Conservation (phyloP, 129 eudicot species). For the Lonicera japonica region DNA sequence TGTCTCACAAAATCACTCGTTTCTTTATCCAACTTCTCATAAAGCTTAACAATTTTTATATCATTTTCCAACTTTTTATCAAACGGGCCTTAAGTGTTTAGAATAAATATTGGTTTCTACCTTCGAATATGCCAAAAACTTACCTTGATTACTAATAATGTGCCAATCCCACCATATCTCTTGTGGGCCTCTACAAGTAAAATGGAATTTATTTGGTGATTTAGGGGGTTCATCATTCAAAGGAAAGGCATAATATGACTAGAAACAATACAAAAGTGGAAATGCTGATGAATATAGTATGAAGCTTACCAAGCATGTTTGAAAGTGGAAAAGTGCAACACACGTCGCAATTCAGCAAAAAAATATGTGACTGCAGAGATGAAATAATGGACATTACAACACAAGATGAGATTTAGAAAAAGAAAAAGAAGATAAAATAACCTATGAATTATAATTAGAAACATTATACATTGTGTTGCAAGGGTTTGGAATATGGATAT, state of each 20-base stretch:
- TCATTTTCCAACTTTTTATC: too few relatives aligned
- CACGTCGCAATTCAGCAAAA: slow-evolving; percentile 83
- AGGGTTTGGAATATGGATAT: too few relatives aligned
- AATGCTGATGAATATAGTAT: background rate
- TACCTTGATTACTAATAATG: slow-evolving; percentile 82
- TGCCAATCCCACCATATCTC: slow-evolving; percentile 83
- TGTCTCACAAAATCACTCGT: too few relatives aligned
- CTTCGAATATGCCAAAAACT: background rate
- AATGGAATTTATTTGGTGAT: background rate
- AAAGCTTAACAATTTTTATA: too few relatives aligned
- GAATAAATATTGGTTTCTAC: background rate
- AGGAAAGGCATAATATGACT: background rate
- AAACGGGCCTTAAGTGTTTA: too few relatives aligned
- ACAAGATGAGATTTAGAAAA: background rate
- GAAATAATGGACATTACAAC: background rate
- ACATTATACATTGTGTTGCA: too few relatives aligned
- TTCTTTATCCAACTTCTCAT: too few relatives aligned
- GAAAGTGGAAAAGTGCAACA: slow-evolving; percentile 92
- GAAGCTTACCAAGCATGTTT: slow-evolving; percentile 75
- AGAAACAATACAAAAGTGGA: background rate
- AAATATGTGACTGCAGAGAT: slow-evolving; percentile 80
- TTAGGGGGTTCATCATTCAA: background rate
- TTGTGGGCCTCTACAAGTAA: slow-evolving; percentile 60
- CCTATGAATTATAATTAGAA: too few relatives aligned
- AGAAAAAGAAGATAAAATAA: background rate